phyloP scores from a whole-genome alignment of 371 early-diverging fungal genomes.

The Rhizopus sp. region DNA sequence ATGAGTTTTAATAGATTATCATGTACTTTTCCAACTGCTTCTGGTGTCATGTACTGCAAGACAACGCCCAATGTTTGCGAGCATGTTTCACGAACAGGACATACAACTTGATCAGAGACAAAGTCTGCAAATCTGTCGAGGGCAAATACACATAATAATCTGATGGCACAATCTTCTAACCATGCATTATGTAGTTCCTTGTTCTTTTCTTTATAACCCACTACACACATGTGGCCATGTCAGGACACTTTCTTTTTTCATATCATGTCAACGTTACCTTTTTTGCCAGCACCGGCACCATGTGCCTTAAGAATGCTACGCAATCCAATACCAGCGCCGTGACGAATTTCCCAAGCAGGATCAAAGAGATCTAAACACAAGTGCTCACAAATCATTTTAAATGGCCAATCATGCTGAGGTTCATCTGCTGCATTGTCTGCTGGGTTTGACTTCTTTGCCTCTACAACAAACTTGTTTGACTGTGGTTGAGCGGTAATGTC shows the following conservation, averaged over 20 bases:
- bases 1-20: slow-evolving; percentile 60
- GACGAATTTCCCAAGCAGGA: slow-evolving; percentile 93
- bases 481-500: slow-evolving; percentile 73
- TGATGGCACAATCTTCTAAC: slow-evolving; percentile 86
- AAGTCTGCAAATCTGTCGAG: slow-evolving; percentile 97
- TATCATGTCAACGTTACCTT: slow-evolving; percentile 31
- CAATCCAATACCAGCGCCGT: slow-evolving; percentile 95
- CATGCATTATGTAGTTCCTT: slow-evolving; percentile 70
- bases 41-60: slow-evolving; percentile 66
- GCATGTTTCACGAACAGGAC: slow-evolving; percentile 96
- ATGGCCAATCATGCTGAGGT: slow-evolving; percentile 79
- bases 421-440: slow-evolving; percentile 28
- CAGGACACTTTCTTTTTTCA: background rate
- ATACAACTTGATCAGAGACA: slow-evolving; percentile 93
- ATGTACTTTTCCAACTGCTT: slow-evolving; percentile 58
- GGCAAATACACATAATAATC: slow-evolving; percentile 90
- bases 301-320: slow-evolving; percentile 87
- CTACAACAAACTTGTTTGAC: slow-evolving; percentile 73
- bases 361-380: slow-evolving; percentile 91
- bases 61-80: slow-evolving; percentile 92
- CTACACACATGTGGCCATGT: slow-evolving; percentile 1
- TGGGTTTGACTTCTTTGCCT: slow-evolving; percentile 58
- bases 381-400: slow-evolving; percentile 88
- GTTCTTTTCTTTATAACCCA: slow-evolving; percentile 63
- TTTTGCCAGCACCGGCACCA: slow-evolving; percentile 82